Conservation (phyloP, 495 filamentous ascomycete species). For the Tuber indicum region DNA sequence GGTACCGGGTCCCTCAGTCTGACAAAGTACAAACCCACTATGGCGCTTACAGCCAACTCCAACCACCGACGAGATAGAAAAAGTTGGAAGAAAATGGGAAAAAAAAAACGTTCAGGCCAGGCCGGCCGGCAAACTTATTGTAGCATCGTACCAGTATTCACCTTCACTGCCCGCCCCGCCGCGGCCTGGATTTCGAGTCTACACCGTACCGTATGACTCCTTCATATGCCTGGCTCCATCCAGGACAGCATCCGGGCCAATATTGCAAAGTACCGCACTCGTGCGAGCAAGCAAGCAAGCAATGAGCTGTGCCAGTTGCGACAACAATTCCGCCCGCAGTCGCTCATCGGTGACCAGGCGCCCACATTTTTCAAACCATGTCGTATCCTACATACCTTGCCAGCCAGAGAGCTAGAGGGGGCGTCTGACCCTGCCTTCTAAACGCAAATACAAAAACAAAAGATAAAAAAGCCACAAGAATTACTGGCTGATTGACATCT, state of each 20-base stretch:
- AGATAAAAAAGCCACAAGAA: background rate
- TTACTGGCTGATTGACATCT: background rate
- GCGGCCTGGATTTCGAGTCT: background rate
- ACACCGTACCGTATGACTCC: background rate
- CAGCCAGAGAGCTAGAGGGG: background rate
- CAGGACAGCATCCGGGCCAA: too few relatives aligned
- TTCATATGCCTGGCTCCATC: too few relatives aligned
- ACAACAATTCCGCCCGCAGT: background rate
- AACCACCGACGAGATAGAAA: background rate
- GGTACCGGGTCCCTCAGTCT: background rate
- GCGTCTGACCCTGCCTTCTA: background rate
- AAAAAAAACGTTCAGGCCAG: background rate
- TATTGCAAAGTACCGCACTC: background rate
- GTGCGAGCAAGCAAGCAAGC: background rate
- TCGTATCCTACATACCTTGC: background rate
- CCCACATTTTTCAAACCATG: background rate
- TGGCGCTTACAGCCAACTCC: background rate
- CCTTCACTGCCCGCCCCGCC: background rate
- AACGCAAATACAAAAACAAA: background rate
- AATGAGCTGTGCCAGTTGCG: background rate
- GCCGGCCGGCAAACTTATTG: background rate
- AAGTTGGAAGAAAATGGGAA: background rate
- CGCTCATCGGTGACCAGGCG: background rate
- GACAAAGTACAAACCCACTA: background rate
- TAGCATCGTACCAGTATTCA: background rate